Evolutionary conservation across 1,139 yeast species (phyloP).

Genomic region (Geotrichum europaeum): DNA sequence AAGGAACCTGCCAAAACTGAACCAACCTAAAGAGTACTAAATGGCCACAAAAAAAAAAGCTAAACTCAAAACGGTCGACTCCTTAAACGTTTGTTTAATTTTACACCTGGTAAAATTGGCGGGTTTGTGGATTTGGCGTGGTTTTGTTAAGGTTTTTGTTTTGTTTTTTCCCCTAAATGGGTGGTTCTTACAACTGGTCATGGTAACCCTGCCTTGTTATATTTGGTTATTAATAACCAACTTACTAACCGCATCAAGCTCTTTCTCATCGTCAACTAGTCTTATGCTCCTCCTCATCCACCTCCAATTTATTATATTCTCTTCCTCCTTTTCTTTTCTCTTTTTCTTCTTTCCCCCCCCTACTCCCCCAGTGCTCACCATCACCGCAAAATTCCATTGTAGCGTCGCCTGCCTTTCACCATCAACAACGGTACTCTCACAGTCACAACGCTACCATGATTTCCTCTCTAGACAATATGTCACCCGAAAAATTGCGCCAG

Average conservation of each 20-base stretch:
- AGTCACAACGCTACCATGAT: not conserved
- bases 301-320: not conserved
- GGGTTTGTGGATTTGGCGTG: not conserved
- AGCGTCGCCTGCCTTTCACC: not conserved
- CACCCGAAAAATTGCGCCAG: slow-evolving; percentile 18
- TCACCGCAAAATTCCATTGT: not conserved
- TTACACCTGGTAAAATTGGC: not conserved
- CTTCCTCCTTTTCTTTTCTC: not conserved
- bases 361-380: not conserved
- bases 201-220: not conserved
- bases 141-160: not conserved
- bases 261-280: not conserved
- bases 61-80: not conserved
- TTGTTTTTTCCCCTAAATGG: no score
- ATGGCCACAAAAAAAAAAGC: not conserved
- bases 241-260: not conserved
- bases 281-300: not conserved
- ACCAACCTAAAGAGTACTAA: not conserved
- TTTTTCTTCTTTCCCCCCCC: not conserved
- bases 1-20: not conserved
- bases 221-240: not conserved
- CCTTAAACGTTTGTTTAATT: not conserved
- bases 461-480: not conserved
- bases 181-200: no score
- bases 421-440: not conserved